Evolutionary conservation across 306 rosid species (phyloP).

Genomic region (Abrus pulchellus): DNA sequence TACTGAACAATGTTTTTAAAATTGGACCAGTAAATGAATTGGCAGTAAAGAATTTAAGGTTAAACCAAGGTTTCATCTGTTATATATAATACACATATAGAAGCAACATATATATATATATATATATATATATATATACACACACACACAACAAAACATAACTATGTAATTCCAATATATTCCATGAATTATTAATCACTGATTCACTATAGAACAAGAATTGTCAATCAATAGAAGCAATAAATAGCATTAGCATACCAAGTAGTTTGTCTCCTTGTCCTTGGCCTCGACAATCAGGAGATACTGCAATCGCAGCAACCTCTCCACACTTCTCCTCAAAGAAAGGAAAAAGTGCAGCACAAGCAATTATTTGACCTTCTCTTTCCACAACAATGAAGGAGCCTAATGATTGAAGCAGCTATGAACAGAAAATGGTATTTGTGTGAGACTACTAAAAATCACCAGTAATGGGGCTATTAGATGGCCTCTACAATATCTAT

Average conservation of each 20-base stretch:
- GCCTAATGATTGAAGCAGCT: slow-evolving; percentile 66
- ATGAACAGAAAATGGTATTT: slow-evolving; percentile 19
- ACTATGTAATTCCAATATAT: slow-evolving; percentile 5
- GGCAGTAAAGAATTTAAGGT: background rate
- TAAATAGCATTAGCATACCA: slow-evolving; percentile 54
- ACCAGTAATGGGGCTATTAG: background rate
- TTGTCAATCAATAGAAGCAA: slow-evolving; percentile 16
- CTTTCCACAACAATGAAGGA: slow-evolving; percentile 77
- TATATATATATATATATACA: background rate
- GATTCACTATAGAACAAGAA: background rate
- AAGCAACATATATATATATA: background rate
- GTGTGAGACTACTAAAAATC: background rate
- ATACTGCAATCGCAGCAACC: slow-evolving; percentile 83
- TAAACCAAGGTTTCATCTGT: background rate
- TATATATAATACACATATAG: background rate
- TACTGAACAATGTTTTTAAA: background rate
- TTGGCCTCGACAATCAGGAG: slow-evolving; percentile 83
- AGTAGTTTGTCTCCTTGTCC: slow-evolving; percentile 89
- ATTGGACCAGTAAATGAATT: background rate
- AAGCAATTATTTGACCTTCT: slow-evolving; percentile 88
- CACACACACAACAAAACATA: background rate
- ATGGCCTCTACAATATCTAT: slow-evolving; percentile 5
- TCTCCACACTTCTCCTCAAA: slow-evolving; percentile 80
- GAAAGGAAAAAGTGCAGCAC: slow-evolving; percentile 80
- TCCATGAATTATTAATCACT: background rate